Evolutionary conservation across 1,284 basidiomycete genomes (phyloP).

Genomic region (Puccinia horiana): DNA sequence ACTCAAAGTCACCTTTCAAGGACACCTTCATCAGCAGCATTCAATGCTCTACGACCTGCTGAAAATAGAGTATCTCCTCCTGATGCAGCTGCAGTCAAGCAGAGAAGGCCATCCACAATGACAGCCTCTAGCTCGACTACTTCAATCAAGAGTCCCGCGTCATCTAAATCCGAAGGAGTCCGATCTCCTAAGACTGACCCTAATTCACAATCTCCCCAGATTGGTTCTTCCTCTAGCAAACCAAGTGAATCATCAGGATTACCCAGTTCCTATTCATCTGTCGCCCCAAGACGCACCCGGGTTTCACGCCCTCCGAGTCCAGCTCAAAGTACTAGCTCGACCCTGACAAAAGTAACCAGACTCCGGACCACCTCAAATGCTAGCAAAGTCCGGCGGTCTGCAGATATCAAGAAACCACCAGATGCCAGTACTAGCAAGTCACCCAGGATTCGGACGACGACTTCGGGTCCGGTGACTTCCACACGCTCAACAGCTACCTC

Average conservation of each 20-base stretch:
- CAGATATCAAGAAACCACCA: neutral
- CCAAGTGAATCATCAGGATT: neutral
- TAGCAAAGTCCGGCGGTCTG: neutral
- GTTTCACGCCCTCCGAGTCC: constrained; percentile 31
- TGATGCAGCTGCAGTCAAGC: neutral
- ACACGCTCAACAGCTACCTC: constrained; percentile 16
- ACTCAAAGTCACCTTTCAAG: neutral
- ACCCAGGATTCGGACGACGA: constrained; percentile 25
- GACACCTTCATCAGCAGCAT: neutral
- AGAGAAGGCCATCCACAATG: neutral
- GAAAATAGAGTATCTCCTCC: constrained; percentile 5
- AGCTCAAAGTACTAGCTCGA: constrained; percentile 19
- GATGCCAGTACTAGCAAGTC: constrained; percentile 14
- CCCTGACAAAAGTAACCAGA: neutral
- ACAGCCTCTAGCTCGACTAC: constrained; percentile 8
- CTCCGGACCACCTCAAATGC: neutral
- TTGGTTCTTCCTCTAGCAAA: constrained; percentile 10
- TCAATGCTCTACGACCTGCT: neutral
- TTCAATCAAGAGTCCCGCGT: constrained; percentile 1
- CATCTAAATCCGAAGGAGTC: constrained; percentile 23
- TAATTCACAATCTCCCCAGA: neutral
- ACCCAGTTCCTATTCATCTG: neutral
- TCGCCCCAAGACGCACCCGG: neutral
- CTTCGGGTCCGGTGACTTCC: neutral
- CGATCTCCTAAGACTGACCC: neutral